Percentiles rank a stretch among this genome's conserved stretches.
Conservation (phyloP, 495 filamentous ascomycete genomes). For the Talaromyces borbonicus region DNA sequence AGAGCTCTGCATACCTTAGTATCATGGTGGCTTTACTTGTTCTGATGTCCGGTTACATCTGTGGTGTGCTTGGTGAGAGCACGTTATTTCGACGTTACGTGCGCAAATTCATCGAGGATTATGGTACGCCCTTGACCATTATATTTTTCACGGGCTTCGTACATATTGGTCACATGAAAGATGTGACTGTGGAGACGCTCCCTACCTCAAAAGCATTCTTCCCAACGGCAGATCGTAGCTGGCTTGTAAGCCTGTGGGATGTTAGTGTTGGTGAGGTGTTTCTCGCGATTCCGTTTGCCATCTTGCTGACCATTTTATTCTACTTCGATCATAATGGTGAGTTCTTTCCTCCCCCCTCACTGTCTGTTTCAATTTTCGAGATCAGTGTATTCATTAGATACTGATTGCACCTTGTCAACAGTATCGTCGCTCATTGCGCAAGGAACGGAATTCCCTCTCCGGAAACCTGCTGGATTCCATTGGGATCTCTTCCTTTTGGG, state of each 20-base stretch:
- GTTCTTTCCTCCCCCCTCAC: no score
- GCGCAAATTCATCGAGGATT: conserved; percentile 73
- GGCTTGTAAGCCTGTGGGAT: conserved; percentile 88
- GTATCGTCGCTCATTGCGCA: conserved; percentile 85
- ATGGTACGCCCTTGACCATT: conserved; percentile 72
- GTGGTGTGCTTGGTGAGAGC: conserved; percentile 58
- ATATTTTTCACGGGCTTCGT: conserved; percentile 86
- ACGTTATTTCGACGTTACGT: conserved; percentile 61
- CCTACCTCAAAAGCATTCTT: conserved; percentile 71
- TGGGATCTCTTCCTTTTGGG: conserved; percentile 94
- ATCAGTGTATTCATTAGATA: no score
- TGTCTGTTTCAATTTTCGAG: no score
- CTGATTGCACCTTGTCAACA: conserved; percentile 19
- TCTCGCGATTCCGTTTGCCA: conserved; percentile 77
- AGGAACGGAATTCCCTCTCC: conserved; percentile 82
- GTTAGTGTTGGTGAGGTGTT: conserved; percentile 67
- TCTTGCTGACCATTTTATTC: conserved; percentile 80
- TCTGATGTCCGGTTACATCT: conserved; percentile 59
- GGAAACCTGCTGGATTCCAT: conserved; percentile 90
- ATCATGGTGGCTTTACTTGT: conserved; percentile 66
- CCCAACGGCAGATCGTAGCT: conserved; percentile 66
- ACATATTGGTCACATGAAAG: conserved; percentile 68
- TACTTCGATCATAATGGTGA: conserved; percentile 88
- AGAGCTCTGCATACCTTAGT: conserved; percentile 62
- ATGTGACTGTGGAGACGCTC: conserved; percentile 52